Evolutionary conservation across 2,329 filamentous ascomycete genomes (phyloP).

Genomic region (Sporothrix globosa): DNA sequence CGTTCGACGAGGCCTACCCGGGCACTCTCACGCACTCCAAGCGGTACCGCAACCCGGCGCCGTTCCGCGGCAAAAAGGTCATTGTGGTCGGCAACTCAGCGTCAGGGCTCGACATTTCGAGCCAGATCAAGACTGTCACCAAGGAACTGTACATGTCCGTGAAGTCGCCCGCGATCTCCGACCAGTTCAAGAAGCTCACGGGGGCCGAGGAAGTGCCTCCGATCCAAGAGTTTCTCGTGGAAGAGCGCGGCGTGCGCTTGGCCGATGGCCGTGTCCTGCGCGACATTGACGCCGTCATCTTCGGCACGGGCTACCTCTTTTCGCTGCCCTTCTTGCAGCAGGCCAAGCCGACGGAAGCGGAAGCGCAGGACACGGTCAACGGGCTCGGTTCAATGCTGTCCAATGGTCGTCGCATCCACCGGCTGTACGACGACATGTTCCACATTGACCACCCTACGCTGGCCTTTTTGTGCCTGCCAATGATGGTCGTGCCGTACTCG

Average conservation of each 20-base stretch:
- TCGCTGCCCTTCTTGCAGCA: conserved; percentile 71
- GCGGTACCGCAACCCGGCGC: conserved; percentile 69
- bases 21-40: conserved; percentile 74
- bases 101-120: conserved; percentile 80
- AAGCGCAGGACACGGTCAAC: conserved; percentile 39
- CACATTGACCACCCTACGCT: conserved; percentile 75
- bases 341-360: neutral
- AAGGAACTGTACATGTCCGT: conserved; percentile 68
- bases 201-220: conserved; percentile 57
- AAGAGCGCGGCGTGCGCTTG: conserved; percentile 65
- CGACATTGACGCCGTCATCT: conserved; percentile 75
- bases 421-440: conserved; percentile 80
- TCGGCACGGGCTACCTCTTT: conserved; percentile 89
- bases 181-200: conserved; percentile 49
- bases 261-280: conserved; percentile 65
- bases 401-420: conserved; percentile 69
- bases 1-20: conserved; percentile 64
- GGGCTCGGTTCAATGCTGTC: conserved; percentile 54
- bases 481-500: conserved; percentile 87
- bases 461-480: conserved; percentile 73
- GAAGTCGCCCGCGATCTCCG: conserved; percentile 53
- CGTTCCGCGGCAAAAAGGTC: conserved; percentile 71
- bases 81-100: conserved; percentile 83
- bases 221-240: conserved; percentile 60
- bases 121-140: conserved; percentile 69